phyloP scores from a whole-genome alignment of 129 eudicot genomes.

The Daucus carota region DH1_v3.0 NC_030382.2:51689001-51689500 shows the following conservation, averaged over 20 bases:
- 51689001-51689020: neutral
- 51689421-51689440: conserved; percentile 36
- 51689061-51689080: neutral
- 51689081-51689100: neutral
- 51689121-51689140: neutral
- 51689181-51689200: neutral
- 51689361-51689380: neutral
- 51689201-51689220: neutral
- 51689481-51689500: conserved; percentile 20
- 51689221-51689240: neutral
- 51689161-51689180: neutral
- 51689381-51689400: conserved; percentile 51
- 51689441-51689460: conserved; percentile 31
- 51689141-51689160: neutral
- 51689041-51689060: neutral
- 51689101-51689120: neutral
- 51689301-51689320: neutral
- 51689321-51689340: neutral
- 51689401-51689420: conserved; percentile 34
- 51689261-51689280: neutral
- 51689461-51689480: conserved; percentile 25
- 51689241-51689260: neutral
- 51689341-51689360: neutral
- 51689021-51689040: neutral
- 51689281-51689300: neutral